Evolutionary conservation across 179 eudicot genomes (phyloP), one percentile per base, ranked within the genome.

Genomic region (Camellia oleifera): DNA sequence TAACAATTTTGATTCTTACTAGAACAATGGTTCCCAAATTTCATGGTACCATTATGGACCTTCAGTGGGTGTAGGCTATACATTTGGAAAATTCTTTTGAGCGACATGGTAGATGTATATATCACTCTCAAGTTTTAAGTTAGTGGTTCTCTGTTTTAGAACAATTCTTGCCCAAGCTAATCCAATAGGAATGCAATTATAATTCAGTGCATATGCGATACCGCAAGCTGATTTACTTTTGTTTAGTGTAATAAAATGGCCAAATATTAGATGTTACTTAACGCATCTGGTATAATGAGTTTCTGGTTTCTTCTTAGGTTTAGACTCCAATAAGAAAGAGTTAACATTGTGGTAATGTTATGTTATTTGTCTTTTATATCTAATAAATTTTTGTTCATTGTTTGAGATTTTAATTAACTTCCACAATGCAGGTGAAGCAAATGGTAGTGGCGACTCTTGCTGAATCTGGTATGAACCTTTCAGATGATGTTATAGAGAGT

Each of bases 401-500:
- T 71, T 64, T 12, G 1, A 50, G 17, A 45, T 42, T 50, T 48
- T 69, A 48, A 78, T 69, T 77, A 72, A 69, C 62, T 81, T 79
- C 53, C 50, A 58, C 23, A 70, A 12, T 72, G 71, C 75, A 95
- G 99, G 98, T 96, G 86, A 96, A 96, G 88, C 99, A 96, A 90
- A 96, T 96, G 99, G 99, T 96, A 44, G 99, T 96, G 77, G 99
- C 99, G 44, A 96, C 99, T 67, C 91, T 96, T 73, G 97, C 99
- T 79, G 99, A 96, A 88, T 94, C 98, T 76, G 99, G 98, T 67
- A 96, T 96, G 99, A 96, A 94, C 85, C 98, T 96, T 62, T 97
- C 98, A 52, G 99, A 96, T 71, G 91, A 88, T 79, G 98, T 96
- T 62, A 94, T 96, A 56, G 98, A 96, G 88, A 94, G 95, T 79